Percentiles rank a stretch among this genome's conserved stretches.
phyloP scores from a whole-genome alignment of 768 basidiomycete species.

The Rhodotorula toruloides region DNA sequence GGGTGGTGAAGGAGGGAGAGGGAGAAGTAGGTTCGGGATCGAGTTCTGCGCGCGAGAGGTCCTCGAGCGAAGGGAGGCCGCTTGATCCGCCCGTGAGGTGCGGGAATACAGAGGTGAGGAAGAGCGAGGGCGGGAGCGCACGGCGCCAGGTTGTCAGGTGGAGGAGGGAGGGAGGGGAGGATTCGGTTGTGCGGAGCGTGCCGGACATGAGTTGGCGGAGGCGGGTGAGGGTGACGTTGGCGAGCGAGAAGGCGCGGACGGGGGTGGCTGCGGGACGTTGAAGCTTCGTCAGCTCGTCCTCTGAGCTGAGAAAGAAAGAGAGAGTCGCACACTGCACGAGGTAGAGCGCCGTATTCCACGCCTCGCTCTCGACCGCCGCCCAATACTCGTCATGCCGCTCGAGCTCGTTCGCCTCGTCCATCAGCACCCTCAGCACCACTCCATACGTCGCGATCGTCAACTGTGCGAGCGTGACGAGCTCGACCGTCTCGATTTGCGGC shows the following conservation, averaged over 20 bases:
- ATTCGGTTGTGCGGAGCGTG: conserved; percentile 46
- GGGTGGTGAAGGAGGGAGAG: neutral
- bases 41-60: neutral
- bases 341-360: conserved; percentile 57
- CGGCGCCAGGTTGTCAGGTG: conserved; percentile 50
- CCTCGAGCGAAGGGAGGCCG: conserved; percentile 30
- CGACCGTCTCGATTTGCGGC: conserved; percentile 15
- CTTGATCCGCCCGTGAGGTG: conserved; percentile 53
- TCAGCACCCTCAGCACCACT: conserved; percentile 45
- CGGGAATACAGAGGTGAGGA: conserved; percentile 63
- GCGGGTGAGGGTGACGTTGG: conserved; percentile 35
- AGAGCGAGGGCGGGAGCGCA: conserved; percentile 52
- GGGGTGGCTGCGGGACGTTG: conserved; percentile 51
- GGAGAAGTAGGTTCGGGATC: neutral
- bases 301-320: neutral
- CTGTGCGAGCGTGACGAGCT: conserved; percentile 30
- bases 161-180: conserved; percentile 54
- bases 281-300: neutral
- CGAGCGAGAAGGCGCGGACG: conserved; percentile 49
- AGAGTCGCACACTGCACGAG: conserved; percentile 69
- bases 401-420: conserved; percentile 63
- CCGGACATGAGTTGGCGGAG: conserved; percentile 50
- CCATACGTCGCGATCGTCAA: conserved; percentile 19
- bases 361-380: conserved; percentile 64
- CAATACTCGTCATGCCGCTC: conserved; percentile 83